A percentile compares a stretch with the other conserved stretches of the same genome.
Conservation (phyloP, 495 filamentous ascomycete species). For the Astrocystis sublimbata region DNA sequence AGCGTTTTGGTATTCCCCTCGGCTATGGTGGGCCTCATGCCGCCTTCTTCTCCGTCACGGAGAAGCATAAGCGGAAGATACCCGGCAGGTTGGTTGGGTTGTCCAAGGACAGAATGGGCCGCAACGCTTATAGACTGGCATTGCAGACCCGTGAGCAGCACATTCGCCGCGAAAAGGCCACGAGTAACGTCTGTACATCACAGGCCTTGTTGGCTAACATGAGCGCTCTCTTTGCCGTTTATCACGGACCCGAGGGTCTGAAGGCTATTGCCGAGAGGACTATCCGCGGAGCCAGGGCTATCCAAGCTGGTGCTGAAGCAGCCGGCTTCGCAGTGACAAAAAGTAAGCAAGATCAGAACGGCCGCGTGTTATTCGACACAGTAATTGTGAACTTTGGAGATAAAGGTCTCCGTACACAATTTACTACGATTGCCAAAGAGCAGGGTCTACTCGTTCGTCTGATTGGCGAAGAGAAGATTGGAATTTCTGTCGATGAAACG, state of each 20-base stretch:
- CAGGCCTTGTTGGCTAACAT: conserved; percentile 96
- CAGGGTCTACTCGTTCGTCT: conserved; percentile 32
- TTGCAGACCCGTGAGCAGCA: conserved; percentile 97
- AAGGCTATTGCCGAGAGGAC: conserved; percentile 80
- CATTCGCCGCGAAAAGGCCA: conserved; percentile 96
- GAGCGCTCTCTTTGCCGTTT: conserved; percentile 96
- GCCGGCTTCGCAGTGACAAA: conserved; percentile 65
- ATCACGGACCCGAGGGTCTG: conserved; percentile 87
- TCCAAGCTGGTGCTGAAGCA: conserved; percentile 67
- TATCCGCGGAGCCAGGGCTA: conserved; percentile 65
- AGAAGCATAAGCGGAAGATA: conserved; percentile 95
- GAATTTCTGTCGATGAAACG: conserved; percentile 49
- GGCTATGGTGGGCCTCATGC: conserved; percentile 95
- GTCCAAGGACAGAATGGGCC: conserved; percentile 86
- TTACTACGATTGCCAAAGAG: conserved; percentile 17
- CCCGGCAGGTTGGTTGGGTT: conserved; percentile 91
- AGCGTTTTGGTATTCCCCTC: conserved; percentile 90
- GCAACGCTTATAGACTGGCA: conserved; percentile 81
- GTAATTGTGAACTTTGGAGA: conserved; percentile 62
- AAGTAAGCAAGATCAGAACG: conserved; percentile 55
- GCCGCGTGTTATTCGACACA: conserved; percentile 75
- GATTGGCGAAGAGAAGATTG: conserved; percentile 26
- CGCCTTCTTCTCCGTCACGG: conserved; percentile 91
- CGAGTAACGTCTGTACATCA: conserved; percentile 97
- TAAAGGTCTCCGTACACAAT: conserved; percentile 8